These are phyloP conservation scores for Metschnikowia corniflorae DNA, from an alignment of 805 yeast species.

Conservation along the genomic window DNA sequence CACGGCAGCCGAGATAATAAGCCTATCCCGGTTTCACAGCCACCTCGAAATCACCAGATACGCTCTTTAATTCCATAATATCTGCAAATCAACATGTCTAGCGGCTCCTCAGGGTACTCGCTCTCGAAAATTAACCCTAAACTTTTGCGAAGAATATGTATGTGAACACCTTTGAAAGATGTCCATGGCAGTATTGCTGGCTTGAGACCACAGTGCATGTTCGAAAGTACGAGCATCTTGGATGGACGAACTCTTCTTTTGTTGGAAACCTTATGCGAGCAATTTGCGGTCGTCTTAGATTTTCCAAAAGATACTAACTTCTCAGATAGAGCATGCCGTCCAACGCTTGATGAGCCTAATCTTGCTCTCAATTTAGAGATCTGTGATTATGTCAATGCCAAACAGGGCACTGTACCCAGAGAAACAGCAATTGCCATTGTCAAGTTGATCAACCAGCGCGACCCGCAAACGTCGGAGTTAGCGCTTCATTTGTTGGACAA, in stretches of 20 bases:
- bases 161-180: slow-evolving; percentile 19
- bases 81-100: slow-evolving; percentile 8
- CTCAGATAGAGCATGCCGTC: slow-evolving; percentile 79
- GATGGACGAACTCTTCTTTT: not conserved
- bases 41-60: too few species aligned
- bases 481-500: slow-evolving; percentile 84
- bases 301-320: slow-evolving; percentile 16
- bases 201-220: too few species aligned
- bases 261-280: too few species aligned
- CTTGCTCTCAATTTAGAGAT: slow-evolving; percentile 84
- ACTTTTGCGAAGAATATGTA: slow-evolving; percentile 43
- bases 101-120: slow-evolving; percentile 26
- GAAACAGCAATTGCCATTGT: slow-evolving; percentile 90
- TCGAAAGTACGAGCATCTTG: not conserved
- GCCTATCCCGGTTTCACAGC: too few species aligned
- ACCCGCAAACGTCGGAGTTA: slow-evolving; percentile 77
- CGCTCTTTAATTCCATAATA: too few species aligned
- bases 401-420: slow-evolving; percentile 85
- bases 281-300: not conserved
- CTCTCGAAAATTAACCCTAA: slow-evolving; percentile 45
- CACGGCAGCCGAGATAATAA: too few species aligned
- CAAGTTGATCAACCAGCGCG: slow-evolving; percentile 74
- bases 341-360: slow-evolving; percentile 81
- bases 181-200: too few species aligned
- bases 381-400: slow-evolving; percentile 88